Evolutionary conservation across 1,139 yeast species (phyloP), one percentile per base, ranked within the genome.

Genomic region (Pneumocystis jirovecii): DNA sequence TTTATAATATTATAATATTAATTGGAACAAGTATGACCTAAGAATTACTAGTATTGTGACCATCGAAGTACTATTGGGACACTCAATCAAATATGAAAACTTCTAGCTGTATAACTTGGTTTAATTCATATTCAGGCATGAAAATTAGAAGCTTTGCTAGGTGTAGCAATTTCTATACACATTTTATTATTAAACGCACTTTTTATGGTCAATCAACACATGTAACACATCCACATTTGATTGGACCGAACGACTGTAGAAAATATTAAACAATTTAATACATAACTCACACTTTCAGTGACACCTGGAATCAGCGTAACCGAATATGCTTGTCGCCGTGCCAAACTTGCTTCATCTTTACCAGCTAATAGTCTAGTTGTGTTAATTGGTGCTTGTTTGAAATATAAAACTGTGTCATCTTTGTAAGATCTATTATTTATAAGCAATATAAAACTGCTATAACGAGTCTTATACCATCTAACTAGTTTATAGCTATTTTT

Each of bases 291-390:
- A 10, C 8, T 39, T 3, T 31, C 25, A 70, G 73, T 95, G 44
- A 91, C 98, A 0, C 95, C 96, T 0, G 96, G 96, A 0, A 90
- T 93, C 60, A 77, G 87, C 1, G 93, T 96, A 0, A 66, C 82
- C 66, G 98, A 95, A 73, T 93, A 90, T 73, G 88, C 80, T 70
- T 79, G 83, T 63, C 81, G 98, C 69, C 79, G 98, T 64, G 72
- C 81, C 17, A 75, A 77, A 45, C 76, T 93, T 4, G 82, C 87
- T 0, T 76, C 78, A 57, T 74, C 78, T 59, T 74, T 95, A 69
- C 88, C 91, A 0, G 78, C 82, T 4, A 80, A 81, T 34, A 85
- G 95, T 8, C 75, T 88, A 59, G 91, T 91, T 0, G 83, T 93
- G 57, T 74, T 91, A 3, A 83, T 87, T 1, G 96, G 97, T 25